phyloP scores from a whole-genome alignment of 768 basidiomycete species.

The Serendipita indica region DNA sequence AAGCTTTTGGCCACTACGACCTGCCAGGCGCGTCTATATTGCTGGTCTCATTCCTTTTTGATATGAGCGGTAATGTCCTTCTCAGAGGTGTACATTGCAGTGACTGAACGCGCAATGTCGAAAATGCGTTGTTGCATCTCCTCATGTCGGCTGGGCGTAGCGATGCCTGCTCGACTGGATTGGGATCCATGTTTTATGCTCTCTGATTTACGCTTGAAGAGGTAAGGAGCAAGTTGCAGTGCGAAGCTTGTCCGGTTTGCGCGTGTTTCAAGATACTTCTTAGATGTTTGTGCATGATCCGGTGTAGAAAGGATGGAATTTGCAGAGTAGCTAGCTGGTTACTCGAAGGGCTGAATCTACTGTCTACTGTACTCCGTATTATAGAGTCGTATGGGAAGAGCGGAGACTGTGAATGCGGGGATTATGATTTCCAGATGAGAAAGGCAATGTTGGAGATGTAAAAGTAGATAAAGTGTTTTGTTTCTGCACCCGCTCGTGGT shows the following conservation, averaged over 20 bases:
- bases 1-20: constrained; percentile 98
- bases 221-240: too few relatives aligned
- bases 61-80: constrained; percentile 96
- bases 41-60: constrained; percentile 94
- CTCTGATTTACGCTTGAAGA: too few relatives aligned
- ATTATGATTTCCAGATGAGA: constrained; percentile 84
- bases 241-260: too few relatives aligned
- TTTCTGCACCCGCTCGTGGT: constrained; percentile 48
- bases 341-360: too few relatives aligned
- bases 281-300: too few relatives aligned
- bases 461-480: constrained; percentile 98
- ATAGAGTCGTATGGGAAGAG: too few relatives aligned
- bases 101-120: constrained; percentile 68
- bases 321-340: too few relatives aligned
- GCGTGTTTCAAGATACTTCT: too few relatives aligned
- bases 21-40: constrained; percentile 92
- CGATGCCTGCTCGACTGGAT: constrained; percentile 73
- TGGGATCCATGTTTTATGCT: too few relatives aligned
- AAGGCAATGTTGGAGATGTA: constrained; percentile 87
- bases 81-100: constrained; percentile 87
- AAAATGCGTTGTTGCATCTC: constrained; percentile 94
- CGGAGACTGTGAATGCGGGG: too few relatives aligned
- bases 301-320: too few relatives aligned
- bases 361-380: too few relatives aligned
- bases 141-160: constrained; percentile 97